Conservation (phyloP, 805 yeast species). For the Metschnikowia proteae region DNA sequence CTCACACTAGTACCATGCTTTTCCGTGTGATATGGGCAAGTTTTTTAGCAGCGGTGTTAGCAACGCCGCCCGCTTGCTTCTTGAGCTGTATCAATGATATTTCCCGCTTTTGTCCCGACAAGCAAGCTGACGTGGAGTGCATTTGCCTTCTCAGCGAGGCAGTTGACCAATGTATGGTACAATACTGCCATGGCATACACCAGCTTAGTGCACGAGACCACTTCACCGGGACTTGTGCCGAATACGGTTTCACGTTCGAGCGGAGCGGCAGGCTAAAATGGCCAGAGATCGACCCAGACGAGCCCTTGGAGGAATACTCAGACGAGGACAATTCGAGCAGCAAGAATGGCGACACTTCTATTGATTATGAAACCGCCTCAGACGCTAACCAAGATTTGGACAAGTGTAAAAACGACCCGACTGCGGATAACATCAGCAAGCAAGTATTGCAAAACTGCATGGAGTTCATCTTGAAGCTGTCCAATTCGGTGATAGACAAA, state of each 20-base stretch:
- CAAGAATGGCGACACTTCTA: neutral
- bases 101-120: slow-evolving; percentile 30
- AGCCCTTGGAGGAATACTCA: neutral
- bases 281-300: slow-evolving; percentile 3
- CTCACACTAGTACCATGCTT: slow-evolving; percentile 7
- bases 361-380: slow-evolving; percentile 4
- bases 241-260: slow-evolving; percentile 19
- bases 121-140: slow-evolving; percentile 36
- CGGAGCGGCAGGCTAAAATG: neutral
- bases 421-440: slow-evolving; percentile 5
- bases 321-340: slow-evolving; percentile 3
- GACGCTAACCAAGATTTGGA: neutral
- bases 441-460: slow-evolving; percentile 11
- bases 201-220: slow-evolving; percentile 47
- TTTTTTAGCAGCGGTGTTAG: slow-evolving; percentile 11
- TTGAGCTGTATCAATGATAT: slow-evolving; percentile 39
- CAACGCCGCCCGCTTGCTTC: slow-evolving; percentile 53
- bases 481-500: neutral
- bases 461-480: slow-evolving; percentile 10
- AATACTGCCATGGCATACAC: slow-evolving; percentile 42
- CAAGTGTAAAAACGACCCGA: slow-evolving; percentile 5
- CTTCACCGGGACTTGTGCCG: slow-evolving; percentile 46
- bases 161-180: slow-evolving; percentile 43
- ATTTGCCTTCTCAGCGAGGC: slow-evolving; percentile 37
- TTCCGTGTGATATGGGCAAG: slow-evolving; percentile 5